Evolutionary conservation across 225 moss, liverwort and hornwort species (phyloP).

Genomic region (Asterella californica): DNA sequence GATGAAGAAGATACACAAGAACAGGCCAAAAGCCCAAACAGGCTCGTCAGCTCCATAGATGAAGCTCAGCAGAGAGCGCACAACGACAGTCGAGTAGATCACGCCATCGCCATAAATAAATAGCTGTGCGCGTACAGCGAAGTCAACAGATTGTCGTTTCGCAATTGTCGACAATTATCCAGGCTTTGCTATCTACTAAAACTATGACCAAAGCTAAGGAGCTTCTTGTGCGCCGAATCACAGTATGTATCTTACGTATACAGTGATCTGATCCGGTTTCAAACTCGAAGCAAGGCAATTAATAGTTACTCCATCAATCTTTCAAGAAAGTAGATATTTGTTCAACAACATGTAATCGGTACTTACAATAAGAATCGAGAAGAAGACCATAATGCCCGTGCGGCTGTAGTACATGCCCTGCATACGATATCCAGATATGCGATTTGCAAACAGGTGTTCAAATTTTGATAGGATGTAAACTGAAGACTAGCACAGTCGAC

Average conservation of each 20-base stretch:
- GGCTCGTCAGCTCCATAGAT: slow-evolving; percentile 51
- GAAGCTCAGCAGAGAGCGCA: slow-evolving; percentile 72
- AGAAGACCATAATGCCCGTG: slow-evolving; percentile 73
- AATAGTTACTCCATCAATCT: too few relatives aligned
- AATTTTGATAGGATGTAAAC: too few relatives aligned
- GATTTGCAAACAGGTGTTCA: neutral
- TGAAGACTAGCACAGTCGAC: neutral
- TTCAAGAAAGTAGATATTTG: too few relatives aligned
- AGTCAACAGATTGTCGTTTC: neutral
- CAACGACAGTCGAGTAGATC: slow-evolving; percentile 86
- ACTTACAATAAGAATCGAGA: slow-evolving; percentile 66
- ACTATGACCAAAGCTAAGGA: neutral
- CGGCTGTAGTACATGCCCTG: slow-evolving; percentile 77
- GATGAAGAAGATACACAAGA: slow-evolving; percentile 81
- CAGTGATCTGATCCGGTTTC: too few relatives aligned
- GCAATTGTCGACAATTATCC: neutral
- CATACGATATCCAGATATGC: slow-evolving; percentile 13
- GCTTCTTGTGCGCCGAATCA: too few relatives aligned
- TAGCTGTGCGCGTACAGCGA: slow-evolving; percentile 39
- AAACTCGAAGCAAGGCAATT: too few relatives aligned
- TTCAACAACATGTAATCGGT: neutral
- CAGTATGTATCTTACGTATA: too few relatives aligned
- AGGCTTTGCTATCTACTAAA: neutral
- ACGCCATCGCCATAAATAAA: slow-evolving; percentile 89
- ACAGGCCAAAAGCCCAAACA: slow-evolving; percentile 78